Base-by-base conservation (phyloP, 2,329 filamentous ascomycete genomes). In the Fusarium newnesense region DNA sequence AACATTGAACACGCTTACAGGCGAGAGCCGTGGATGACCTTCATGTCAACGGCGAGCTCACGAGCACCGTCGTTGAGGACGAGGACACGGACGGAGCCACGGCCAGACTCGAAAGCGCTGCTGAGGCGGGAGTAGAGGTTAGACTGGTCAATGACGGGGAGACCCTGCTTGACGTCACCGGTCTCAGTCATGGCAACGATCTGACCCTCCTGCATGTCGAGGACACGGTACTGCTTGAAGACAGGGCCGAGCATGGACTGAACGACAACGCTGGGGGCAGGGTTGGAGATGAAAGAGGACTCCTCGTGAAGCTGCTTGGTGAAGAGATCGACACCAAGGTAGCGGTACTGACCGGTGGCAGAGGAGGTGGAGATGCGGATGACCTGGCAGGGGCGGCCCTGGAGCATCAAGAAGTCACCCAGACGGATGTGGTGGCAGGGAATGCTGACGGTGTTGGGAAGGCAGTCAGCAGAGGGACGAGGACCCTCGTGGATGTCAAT, bases 211-310 rank as follows among this genome's bases (percentile, higher is more conserved):
- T 95, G 92, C 78, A 99, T 93, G 88, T 99, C 96, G 73, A 99
- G 93, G 83, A 99, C 96, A 82, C 96, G 95, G 93, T 99, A 99
- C 90, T 98, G 96, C 94, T 98, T 98, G 94, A 98, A 98, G 88
- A 98, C 92, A 75, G 96, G 96, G 80, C 96, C 96, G 77, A 97
- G 93, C 95, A 99, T 98, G 88, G 96, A 98, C 93, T 99, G 96
- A 81, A 99, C 96, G 75, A 98, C 91, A 70, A 99, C 96, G 79
- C 94, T 97, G 79, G 96, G 96, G 77, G 93, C 94, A 76, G 96
- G 96, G 93, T 97, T 97, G 86, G 94, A 95, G 87, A 98, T 92
- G 87, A 97, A 98, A 80, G 93, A 96, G 65, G 94, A 97, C 92
- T 99, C 96, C 88, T 99, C 96, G 83, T 98, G 95, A 77, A 99